Conservation (phyloP, 2,329 filamentous ascomycete genomes). For the Hymenotorrendiella dingleyae region DNA sequence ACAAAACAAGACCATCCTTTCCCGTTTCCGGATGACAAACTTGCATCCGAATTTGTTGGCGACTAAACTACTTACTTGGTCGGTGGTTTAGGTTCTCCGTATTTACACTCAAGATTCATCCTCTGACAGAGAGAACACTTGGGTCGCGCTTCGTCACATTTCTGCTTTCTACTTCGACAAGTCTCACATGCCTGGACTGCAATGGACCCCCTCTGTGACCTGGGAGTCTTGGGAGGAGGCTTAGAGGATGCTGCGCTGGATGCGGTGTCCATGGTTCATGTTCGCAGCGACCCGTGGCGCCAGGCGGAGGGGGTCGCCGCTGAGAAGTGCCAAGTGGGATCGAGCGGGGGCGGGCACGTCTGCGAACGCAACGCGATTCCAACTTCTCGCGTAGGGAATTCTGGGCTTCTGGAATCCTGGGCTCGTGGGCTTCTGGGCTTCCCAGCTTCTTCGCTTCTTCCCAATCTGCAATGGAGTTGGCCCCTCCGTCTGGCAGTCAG, state of each 20-base stretch:
- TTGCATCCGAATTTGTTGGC: neutral
- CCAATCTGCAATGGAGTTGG: no score
- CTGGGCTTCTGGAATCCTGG: no score
- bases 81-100: slow-evolving; percentile 53
- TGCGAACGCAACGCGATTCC: no score
- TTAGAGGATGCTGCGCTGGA: slow-evolving; percentile 21
- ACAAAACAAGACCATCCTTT: neutral
- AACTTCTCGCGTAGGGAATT: no score
- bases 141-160: slow-evolving; percentile 57
- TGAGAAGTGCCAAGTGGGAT: no score
- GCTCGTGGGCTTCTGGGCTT: no score
- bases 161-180: slow-evolving; percentile 55
- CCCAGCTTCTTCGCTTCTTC: no score
- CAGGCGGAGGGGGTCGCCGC: no score
- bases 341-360: no score
- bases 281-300: no score
- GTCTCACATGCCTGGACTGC: slow-evolving; percentile 54
- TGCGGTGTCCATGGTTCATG: slow-evolving; percentile 21
- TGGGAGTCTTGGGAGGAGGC: slow-evolving; percentile 23
- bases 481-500: no score
- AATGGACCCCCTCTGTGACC: slow-evolving; percentile 42
- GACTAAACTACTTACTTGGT: slow-evolving; percentile 49
- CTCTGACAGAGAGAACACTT: slow-evolving; percentile 54
- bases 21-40: neutral
- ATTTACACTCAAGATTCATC: slow-evolving; percentile 52